phyloP scores from a whole-genome alignment of 495 filamentous ascomycete genomes.

The Wilcoxina mikolae region DNA sequence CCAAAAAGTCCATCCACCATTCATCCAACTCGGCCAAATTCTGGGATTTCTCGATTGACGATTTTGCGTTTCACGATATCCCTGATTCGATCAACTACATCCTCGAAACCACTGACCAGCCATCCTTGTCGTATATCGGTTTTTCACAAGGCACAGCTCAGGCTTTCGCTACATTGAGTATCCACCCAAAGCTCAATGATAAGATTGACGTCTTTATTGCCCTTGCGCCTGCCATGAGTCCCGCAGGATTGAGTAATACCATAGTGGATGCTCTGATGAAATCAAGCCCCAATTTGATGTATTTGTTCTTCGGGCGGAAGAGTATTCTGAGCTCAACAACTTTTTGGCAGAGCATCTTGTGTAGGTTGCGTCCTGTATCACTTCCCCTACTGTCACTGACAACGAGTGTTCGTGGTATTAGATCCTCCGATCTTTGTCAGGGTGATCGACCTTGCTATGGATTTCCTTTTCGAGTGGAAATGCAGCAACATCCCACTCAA shows the following conservation, averaged over 20 bases:
- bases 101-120: conserved; percentile 62
- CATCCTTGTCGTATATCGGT: conserved; percentile 85
- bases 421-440: conserved; percentile 90
- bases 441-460: conserved; percentile 66
- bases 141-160: conserved; percentile 96
- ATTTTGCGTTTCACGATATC: conserved; percentile 96
- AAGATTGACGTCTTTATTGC: conserved; percentile 94
- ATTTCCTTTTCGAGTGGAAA: conserved; percentile 78
- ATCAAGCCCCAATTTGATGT: conserved; percentile 82
- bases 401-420: conserved; percentile 2
- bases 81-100: conserved; percentile 89
- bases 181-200: conserved; percentile 82
- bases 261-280: conserved; percentile 88
- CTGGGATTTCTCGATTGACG: conserved; percentile 95
- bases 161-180: conserved; percentile 86
- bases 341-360: conserved; percentile 89
- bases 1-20: conserved; percentile 68
- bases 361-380: conserved; percentile 8
- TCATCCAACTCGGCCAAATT: conserved; percentile 64
- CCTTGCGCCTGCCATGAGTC: conserved; percentile 93
- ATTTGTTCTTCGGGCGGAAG: conserved; percentile 84
- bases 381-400: not conserved
- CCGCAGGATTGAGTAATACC: conserved; percentile 66
- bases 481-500: conserved; percentile 69
- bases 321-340: conserved; percentile 85